phyloP scores from a whole-genome alignment of 352 stramenopile genomes.

The Globisporangium nodosum region DNA sequence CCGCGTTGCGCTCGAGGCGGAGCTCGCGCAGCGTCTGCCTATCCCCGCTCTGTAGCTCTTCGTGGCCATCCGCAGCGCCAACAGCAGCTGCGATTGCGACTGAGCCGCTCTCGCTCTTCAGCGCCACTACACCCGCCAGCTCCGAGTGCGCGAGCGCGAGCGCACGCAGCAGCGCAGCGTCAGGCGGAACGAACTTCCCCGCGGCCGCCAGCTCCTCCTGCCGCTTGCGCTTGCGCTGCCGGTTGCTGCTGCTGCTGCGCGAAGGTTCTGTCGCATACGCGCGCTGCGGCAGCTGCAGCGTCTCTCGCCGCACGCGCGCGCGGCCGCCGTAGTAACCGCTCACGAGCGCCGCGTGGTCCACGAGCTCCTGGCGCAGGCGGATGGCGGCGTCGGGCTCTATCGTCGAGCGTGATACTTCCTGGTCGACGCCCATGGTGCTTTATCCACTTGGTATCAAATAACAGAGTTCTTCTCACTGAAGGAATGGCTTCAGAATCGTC shows the following conservation, averaged over 20 bases:
- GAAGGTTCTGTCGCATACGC: constrained; percentile 17
- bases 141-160: constrained; percentile 19
- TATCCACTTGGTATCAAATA: too few species aligned
- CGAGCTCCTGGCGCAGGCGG: neutral
- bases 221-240: constrained; percentile 32
- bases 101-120: neutral
- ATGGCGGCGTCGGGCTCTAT: neutral
- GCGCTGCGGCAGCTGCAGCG: constrained; percentile 24
- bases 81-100: neutral
- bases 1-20: neutral
- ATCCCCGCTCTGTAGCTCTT: neutral
- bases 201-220: constrained; percentile 27
- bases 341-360: constrained; percentile 47
- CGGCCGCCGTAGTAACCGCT: constrained; percentile 46
- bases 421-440: too few species aligned
- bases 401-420: too few species aligned
- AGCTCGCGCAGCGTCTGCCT: neutral
- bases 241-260: neutral
- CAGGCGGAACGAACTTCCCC: constrained; percentile 53
- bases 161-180: constrained; percentile 9
- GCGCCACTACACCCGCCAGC: neutral
- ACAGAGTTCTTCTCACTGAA: too few species aligned
- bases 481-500: too few species aligned
- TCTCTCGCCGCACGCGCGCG: constrained; percentile 20
- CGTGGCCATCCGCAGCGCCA: neutral